Conservation (phyloP, 2,329 filamentous ascomycete genomes). For the Ustulina deusta region DNA sequence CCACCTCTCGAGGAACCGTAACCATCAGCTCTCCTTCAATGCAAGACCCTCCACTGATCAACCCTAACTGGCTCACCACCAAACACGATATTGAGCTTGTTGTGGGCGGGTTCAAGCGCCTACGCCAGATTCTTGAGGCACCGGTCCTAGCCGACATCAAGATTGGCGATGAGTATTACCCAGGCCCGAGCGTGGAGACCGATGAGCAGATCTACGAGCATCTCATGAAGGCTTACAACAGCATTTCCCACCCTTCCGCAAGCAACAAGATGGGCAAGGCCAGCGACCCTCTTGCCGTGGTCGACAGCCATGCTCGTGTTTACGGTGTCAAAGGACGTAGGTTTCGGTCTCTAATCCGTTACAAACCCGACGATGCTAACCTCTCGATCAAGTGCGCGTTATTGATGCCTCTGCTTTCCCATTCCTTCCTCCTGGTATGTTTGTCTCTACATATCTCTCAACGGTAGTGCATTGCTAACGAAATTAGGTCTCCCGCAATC, state of each 20-base stretch:
- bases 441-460: neutral
- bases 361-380: no score
- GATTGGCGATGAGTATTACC: constrained; percentile 17
- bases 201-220: constrained; percentile 33
- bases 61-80: constrained; percentile 17
- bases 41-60: constrained; percentile 10
- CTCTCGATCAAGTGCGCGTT: constrained; percentile 44
- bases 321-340: constrained; percentile 46
- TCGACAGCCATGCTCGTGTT: constrained; percentile 50
- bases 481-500: neutral
- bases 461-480: neutral
- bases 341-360: no score
- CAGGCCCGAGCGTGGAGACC: constrained; percentile 24
- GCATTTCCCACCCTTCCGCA: constrained; percentile 37
- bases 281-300: constrained; percentile 50
- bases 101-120: constrained; percentile 44
- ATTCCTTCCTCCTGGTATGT: constrained; percentile 41
- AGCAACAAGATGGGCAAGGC: constrained; percentile 49
- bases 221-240: constrained; percentile 32
- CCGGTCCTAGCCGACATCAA: no score
- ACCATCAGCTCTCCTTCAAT: constrained; percentile 7
- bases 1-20: neutral
- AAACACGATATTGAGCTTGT: constrained; percentile 26
- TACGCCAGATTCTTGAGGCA: no score
- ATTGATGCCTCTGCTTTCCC: constrained; percentile 50